Base-by-base conservation (phyloP, 768 basidiomycete genomes). In the Rhizopogon salebrosus region DNA sequence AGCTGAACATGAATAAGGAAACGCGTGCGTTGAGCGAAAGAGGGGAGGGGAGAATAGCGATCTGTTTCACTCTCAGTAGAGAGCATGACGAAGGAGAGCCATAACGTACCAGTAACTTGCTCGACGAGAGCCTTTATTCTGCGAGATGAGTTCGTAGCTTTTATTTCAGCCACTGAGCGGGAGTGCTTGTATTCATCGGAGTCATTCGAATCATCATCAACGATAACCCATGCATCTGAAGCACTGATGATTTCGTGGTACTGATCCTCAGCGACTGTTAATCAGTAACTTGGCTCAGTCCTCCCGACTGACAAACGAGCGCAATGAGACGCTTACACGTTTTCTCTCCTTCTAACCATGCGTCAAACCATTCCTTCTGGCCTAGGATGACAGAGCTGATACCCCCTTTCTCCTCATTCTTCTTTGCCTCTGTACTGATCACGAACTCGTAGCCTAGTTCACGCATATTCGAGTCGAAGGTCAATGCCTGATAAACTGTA, bases 261-360 rank as follows among this genome's bases (percentile, higher is more conserved):
- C 62, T 93, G 92, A 49, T 83, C 80, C 59, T 97, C 87, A 4
- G 87, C 84, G 63, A 98, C 95, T 98, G 65, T 36, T 45, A 39
- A 38, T 23, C 23, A 29, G 18, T 51, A 40, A 54, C 11, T 56
- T 34, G 36, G 14, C 9, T 37, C 7, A 50, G 41, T 7, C 20
- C 35, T 34, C 7, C 22, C 1, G 14, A 35, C 16, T 38, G 20
- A 27, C 50, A 49, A 37, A 14, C 20, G 3, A 34, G 11, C 13
- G 23, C 22, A 45, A 18, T 31, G 22, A 49, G 14, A 1, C 41
- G 70, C 92, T 62, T 62, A 94, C 95, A 98, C 60, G 82, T 78
- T 61, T 85, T 85, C 71, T 99, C 97, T 14, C 89, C 95, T 27
- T 82, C 79, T 31, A 97, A 67, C 97, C 97, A 99, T 3, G 82